phyloP scores from a whole-genome alignment of 768 basidiomycete genomes.

The Fistulinella prunicolor region DNA sequence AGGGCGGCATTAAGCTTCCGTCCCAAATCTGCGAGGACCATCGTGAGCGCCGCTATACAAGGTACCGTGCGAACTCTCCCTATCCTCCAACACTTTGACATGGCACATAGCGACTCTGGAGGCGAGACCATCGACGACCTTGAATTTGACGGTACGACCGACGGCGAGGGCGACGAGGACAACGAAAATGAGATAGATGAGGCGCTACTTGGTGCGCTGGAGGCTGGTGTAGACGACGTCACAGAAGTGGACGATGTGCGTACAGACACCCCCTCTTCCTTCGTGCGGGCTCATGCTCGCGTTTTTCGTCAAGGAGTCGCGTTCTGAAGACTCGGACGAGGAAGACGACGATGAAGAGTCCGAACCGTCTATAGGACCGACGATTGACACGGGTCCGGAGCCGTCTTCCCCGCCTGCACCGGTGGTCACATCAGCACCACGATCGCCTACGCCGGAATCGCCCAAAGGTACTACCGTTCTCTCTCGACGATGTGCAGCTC shows the following conservation, averaged over 20 bases:
- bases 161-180: slow-evolving; percentile 46
- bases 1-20: slow-evolving; percentile 92
- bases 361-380: slow-evolving; percentile 35
- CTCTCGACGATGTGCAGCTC: slow-evolving; percentile 1
- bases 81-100: slow-evolving; percentile 19
- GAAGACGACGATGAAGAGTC: slow-evolving; percentile 51
- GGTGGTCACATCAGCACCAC: slow-evolving; percentile 22
- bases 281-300: slow-evolving; percentile 7
- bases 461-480: slow-evolving; percentile 29
- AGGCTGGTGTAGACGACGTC: slow-evolving; percentile 55
- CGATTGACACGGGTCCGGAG: slow-evolving; percentile 30
- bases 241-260: slow-evolving; percentile 73
- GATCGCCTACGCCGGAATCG: slow-evolving; percentile 32
- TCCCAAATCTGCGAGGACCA: slow-evolving; percentile 97
- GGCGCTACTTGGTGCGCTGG: slow-evolving; percentile 59
- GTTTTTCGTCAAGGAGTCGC: slow-evolving; percentile 45
- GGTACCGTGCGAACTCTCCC: slow-evolving; percentile 30
- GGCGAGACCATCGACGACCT: slow-evolving; percentile 60
- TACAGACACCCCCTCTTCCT: slow-evolving; percentile 7
- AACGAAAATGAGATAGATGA: slow-evolving; percentile 53
- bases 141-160: slow-evolving; percentile 48
- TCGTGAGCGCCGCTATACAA: slow-evolving; percentile 36
- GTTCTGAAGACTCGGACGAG: slow-evolving; percentile 58
- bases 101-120: slow-evolving; percentile 61
- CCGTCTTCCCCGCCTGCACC: slow-evolving; percentile 28